A percentile compares a stretch with the other conserved stretches of the same genome.
Evolutionary conservation across 176 grass and related monocot genomes (phyloP).

Genomic region (Pontederia paniculata): DNA sequence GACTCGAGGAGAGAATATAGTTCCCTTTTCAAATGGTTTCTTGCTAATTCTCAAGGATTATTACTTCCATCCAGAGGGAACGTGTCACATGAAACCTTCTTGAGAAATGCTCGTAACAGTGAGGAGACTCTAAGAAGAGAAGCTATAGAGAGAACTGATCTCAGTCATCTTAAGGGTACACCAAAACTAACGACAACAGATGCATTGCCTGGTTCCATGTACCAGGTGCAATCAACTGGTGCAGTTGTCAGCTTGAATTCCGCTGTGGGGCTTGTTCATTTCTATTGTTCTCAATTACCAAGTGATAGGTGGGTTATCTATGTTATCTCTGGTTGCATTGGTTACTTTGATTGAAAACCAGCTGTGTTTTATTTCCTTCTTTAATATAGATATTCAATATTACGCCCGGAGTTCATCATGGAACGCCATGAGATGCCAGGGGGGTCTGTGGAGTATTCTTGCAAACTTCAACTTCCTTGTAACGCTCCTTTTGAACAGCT

Average conservation of each 20-base stretch:
- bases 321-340: neutral
- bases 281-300: conserved; percentile 95
- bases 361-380: neutral
- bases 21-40: neutral
- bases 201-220: conserved; percentile 47
- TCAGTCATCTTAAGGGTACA: conserved; percentile 86
- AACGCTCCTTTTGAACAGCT: conserved; percentile 96
- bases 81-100: conserved; percentile 74
- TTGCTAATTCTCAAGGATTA: conserved; percentile 23
- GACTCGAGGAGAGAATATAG: neutral
- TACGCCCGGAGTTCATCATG: conserved; percentile 94
- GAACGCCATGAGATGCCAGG: conserved; percentile 62
- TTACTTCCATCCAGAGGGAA: conserved; percentile 51
- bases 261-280: conserved; percentile 85
- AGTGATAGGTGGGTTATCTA: conserved; percentile 67
- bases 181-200: conserved; percentile 44
- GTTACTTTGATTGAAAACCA: neutral
- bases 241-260: conserved; percentile 99
- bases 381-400: conserved; percentile 74
- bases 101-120: conserved; percentile 90
- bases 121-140: conserved; percentile 98
- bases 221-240: conserved; percentile 92
- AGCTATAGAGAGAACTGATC: conserved; percentile 98
- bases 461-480: conserved; percentile 92
- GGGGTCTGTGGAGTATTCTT: conserved; percentile 69